These are phyloP conservation scores for Aureobasidium namibiae DNA, from an alignment of 2,329 filamentous ascomycete genomes.

Conservation along the genomic window DNA sequence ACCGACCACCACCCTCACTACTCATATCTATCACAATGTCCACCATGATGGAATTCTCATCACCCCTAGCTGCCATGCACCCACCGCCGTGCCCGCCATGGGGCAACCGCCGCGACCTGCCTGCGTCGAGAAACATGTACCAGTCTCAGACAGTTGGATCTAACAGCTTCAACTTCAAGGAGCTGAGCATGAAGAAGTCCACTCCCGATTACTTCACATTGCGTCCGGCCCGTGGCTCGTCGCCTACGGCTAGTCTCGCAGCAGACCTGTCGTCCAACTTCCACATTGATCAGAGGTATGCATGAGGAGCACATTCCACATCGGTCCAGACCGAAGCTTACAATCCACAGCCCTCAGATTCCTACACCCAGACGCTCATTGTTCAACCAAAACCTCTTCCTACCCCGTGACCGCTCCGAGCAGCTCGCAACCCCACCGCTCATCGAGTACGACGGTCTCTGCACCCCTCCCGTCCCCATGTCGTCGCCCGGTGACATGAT, in stretches of 20 bases:
- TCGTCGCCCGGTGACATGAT: constrained; percentile 83
- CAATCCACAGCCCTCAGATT: constrained; percentile 60
- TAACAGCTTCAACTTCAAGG: constrained; percentile 67
- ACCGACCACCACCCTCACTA: not conserved
- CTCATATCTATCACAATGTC: constrained; percentile 14
- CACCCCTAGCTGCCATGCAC: constrained; percentile 88
- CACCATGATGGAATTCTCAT: constrained; percentile 84
- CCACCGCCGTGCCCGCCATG: constrained; percentile 58
- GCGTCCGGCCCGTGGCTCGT: constrained; percentile 73
- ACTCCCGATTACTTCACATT: constrained; percentile 73
- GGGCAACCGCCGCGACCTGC: constrained; percentile 50
- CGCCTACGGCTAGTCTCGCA: constrained; percentile 81
- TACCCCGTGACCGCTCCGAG: constrained; percentile 27
- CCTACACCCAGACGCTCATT: constrained; percentile 77
- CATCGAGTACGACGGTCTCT: constrained; percentile 57
- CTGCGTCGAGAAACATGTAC: constrained; percentile 46
- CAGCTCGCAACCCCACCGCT: constrained; percentile 35
- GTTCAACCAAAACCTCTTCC: constrained; percentile 66
- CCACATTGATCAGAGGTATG: constrained; percentile 85
- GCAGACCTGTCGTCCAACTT: constrained; percentile 97
- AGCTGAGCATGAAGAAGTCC: constrained; percentile 61
- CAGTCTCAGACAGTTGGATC: constrained; percentile 50
- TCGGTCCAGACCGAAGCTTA: constrained; percentile 28
- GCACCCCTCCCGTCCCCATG: constrained; percentile 74
- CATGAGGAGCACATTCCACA: constrained; percentile 28